Evolutionary conservation across 202 grass and related monocot species (phyloP).

Genomic region (Carex sylvatica): DNA sequence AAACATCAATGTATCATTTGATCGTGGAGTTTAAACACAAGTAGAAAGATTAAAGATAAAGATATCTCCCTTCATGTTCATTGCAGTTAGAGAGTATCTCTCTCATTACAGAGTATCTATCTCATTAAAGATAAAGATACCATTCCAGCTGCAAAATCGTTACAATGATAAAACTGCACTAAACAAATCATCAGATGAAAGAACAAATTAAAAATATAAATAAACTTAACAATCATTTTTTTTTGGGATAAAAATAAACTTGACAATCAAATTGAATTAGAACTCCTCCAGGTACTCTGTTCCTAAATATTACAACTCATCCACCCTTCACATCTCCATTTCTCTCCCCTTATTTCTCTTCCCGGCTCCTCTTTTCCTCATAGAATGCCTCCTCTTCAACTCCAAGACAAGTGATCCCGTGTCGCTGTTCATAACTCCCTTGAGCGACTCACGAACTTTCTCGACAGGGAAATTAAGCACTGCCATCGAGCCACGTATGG

Average conservation of each 20-base stretch:
- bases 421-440: not conserved
- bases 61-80: not conserved
- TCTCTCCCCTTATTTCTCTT: conserved; percentile 1
- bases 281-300: conserved; percentile 41
- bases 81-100: not conserved
- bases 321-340: not conserved
- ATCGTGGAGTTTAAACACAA: too few relatives aligned
- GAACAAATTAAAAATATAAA: not conserved
- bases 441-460: conserved; percentile 45
- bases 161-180: conserved; percentile 4
- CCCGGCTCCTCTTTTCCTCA: conserved; percentile 15
- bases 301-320: conserved; percentile 69
- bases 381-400: conserved; percentile 63
- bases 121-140: not conserved
- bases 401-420: conserved; percentile 48
- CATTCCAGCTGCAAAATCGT: not conserved
- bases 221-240: not conserved
- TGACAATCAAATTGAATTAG: conserved; percentile 20
- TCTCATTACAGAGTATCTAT: too few relatives aligned
- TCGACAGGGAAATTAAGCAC: conserved; percentile 63
- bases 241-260: not conserved
- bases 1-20: too few relatives aligned
- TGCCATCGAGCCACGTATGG: conserved; percentile 50
- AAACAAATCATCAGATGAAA: not conserved
- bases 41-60: not conserved